Percentiles rank a stretch among this genome's conserved stretches.
Conservation (phyloP, 2,329 filamentous ascomycete species). For the Colletotrichum melonis region DNA sequence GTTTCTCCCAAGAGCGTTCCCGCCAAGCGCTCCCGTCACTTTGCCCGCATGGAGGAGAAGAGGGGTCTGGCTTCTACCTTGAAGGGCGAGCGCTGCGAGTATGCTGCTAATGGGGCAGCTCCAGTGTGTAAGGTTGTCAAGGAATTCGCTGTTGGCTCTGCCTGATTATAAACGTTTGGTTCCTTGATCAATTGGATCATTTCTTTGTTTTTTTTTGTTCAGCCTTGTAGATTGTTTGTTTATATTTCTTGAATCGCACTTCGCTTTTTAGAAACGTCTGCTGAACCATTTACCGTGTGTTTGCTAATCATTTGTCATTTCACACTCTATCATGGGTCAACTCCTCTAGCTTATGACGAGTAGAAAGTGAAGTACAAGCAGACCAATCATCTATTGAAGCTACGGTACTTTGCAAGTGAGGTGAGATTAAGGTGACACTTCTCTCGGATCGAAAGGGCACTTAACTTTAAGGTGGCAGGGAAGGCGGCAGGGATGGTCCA, state of each 20-base stretch:
- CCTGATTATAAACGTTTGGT: background rate
- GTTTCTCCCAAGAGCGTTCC: slow-evolving; percentile 9
- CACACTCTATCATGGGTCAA: too few relatives aligned
- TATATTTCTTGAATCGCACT: background rate
- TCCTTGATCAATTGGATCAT: background rate
- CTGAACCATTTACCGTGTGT: background rate
- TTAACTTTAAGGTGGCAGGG: background rate
- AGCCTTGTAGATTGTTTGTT: background rate
- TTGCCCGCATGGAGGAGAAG: slow-evolving; percentile 7
- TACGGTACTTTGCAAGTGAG: background rate
- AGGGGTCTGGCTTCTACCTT: slow-evolving; percentile 9
- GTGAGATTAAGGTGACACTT: background rate
- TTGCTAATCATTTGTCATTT: background rate
- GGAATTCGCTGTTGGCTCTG: slow-evolving; percentile 1
- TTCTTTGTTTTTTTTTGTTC: background rate
- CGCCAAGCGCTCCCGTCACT: slow-evolving; percentile 3
- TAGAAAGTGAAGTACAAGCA: background rate
- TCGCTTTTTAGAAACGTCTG: background rate
- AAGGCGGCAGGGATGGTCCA: background rate
- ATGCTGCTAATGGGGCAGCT: background rate
- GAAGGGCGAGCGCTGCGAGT: slow-evolving; percentile 20
- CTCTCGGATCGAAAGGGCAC: background rate
- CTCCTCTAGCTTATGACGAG: background rate
- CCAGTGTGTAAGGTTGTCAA: slow-evolving; percentile 5
- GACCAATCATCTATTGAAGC: background rate